Evolutionary conservation across 257 asterid genomes (phyloP), one percentile per base, ranked within the genome.

Genomic region (Solanum ossicruentum): DNA sequence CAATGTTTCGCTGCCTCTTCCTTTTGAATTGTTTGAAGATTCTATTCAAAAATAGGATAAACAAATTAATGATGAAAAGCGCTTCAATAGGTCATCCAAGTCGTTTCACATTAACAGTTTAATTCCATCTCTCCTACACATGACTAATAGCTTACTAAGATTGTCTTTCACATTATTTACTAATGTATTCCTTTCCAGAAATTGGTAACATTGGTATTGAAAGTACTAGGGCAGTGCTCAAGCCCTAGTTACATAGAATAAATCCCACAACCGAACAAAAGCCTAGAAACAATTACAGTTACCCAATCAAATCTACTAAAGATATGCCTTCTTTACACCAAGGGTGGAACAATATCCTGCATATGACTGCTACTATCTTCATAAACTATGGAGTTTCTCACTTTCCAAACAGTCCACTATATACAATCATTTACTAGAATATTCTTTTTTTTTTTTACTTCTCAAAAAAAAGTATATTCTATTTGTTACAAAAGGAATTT

Each of bases 1-100:
- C 95, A 94, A 47, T 91, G 91, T 84, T 91, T 92, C 49, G 98
- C 97, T 51, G 95, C 95, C 84, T 90, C 97, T 88, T 83, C 85
- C 87, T 94, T 96, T 51, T 96, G 98, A 58, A 79, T 85, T 65
- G 89, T 82, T 85, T 85, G 89, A 77, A 96, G 89, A 84, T 93
- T 93, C 97, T 95, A 82, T 92, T 90, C 16, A 55, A 28, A 85
- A 70, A 63, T 41, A 67, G 9, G 87, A 75, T 63, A 43, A 51
- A 75, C 73, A 43, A 51, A 3, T 23, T 15, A 75, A 23, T 15
- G 21, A 23, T 3, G 15, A 26, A 10, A 51, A 77, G 45, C 9
- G 45, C 10, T 49, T 75, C 61, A 49, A 75, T 8, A 23, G 61
- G 43, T 51, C 49, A 73, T 73, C 81, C 81, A 73, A 47, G 20